Base-by-base conservation (phyloP, 1,139 yeast genomes). In the Geotrichum klebahnii region DNA sequence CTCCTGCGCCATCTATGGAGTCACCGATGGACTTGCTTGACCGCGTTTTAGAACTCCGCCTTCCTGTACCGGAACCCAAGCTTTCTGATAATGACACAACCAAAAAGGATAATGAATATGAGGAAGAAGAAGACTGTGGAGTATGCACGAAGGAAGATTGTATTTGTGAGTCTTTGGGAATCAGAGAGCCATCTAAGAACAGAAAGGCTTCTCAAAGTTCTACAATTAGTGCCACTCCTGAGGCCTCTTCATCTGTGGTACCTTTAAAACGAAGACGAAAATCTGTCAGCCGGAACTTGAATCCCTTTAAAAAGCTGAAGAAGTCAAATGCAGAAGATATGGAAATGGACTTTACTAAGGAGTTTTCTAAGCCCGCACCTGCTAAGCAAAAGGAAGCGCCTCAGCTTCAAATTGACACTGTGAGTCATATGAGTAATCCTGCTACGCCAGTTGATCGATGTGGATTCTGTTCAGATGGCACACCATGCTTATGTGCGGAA, bases 401-500 rank as follows among this genome's bases (percentile, higher is more conserved):
- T 2, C n/a, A 14, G 19, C 39, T 22, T 23, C 39, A 23, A 33
- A 31, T n/a, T 8, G 31, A 2, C 29, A 26, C 14, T n/a, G 28
- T 19, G 29, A 12, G 17, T 20, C 46, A 3, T 5, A 24, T 26
- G 1, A 38, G 40, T 43, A 51, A 53, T n/a, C 56, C 60, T 19
- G 34, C 36, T 28, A 52, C 54, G 14, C 83, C 85, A 2, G 78
- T 81, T 53, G 95, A 86, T 57, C 79, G 82, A 55, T 90, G 97
- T 68, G 97, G 97, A 1, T 90, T 90, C 67, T 90, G 97, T 63
- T 80, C 95, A 1, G 95, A 85, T 59, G 95, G 84, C 57, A 82
- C 95, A 0, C 94, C 95, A 3, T 90, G 97, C 68, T 86, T 90
- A 2, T 90, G 97, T 66, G 79, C 92, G 29, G 95, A 67, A 84